These are phyloP conservation scores for Cardamine occulta DNA, from an alignment of 345 rosid species.

Conservation along the genomic window DNA sequence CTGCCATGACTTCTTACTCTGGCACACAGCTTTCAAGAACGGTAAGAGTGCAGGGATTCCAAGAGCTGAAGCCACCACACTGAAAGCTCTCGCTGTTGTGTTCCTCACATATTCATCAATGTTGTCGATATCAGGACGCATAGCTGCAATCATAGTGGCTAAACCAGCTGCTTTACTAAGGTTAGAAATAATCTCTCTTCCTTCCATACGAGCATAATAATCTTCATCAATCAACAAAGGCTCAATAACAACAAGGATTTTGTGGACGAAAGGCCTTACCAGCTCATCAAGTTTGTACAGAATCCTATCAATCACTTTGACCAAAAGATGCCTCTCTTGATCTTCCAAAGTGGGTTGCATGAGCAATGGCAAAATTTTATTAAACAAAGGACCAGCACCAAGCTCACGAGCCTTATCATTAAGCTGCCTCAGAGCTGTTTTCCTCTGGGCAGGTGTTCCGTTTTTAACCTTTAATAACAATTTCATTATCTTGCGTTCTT, in stretches of 20 bases:
- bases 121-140: conserved; percentile 99
- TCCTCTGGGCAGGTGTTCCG: conserved; percentile 98
- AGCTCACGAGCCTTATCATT: conserved; percentile 97
- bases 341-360: conserved; percentile 99
- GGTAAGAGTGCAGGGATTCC: conserved; percentile 96
- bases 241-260: conserved; percentile 98
- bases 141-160: conserved; percentile 99
- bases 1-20: conserved; percentile 99
- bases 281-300: conserved; percentile 93
- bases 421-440: conserved; percentile 94
- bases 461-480: conserved; percentile 94
- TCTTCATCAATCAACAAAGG: conserved; percentile 99
- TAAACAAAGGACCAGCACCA: conserved; percentile 96
- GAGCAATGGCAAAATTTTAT: conserved; percentile 84
- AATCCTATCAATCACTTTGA: conserved; percentile 95
- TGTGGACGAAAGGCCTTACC: conserved; percentile 96
- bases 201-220: conserved; percentile 99
- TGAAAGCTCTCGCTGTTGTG: conserved; percentile 99
- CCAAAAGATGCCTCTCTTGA: conserved; percentile 99
- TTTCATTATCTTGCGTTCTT: conserved; percentile 97
- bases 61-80: conserved; percentile 99
- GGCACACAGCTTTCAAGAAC: conserved; percentile 96
- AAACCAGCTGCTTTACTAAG: conserved; percentile 98
- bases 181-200: conserved; percentile 97
- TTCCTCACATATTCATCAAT: conserved; percentile 98